Base-by-base conservation (phyloP, 495 filamentous ascomycete species). In the Achaetomiella virescens region DNA sequence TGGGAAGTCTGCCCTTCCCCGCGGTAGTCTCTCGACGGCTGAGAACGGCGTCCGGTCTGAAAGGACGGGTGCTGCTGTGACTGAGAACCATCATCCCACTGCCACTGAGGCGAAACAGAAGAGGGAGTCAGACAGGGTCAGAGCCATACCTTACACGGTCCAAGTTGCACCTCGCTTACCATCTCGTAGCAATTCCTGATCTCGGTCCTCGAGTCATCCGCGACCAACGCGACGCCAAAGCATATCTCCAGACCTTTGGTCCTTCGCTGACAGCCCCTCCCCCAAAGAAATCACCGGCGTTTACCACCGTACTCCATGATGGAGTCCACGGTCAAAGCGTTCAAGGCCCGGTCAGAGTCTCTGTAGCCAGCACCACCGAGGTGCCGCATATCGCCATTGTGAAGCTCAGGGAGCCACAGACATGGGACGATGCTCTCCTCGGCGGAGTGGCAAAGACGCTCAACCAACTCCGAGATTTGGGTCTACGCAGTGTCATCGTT, bases 221-320 rank as follows among this genome's bases (percentile, higher is more conserved):
- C 90, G 2, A 96, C 92, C 1, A 92, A 89, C 84, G 91, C 51
- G 91, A 97, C 70, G 92, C 91, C 42, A 89, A 86, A 68, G 83
- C 86, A 9, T 97, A 96, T 63, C 75, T 97, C 9, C 82, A 90
- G 52, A 88, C 85, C 33, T 90, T 93, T 68, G 83, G 83, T 40
- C 78, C 79, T 43, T 50, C 52, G 2, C 46, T 24, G 36, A 22
- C 29, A 21, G 27, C 18, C 3, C 14, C 22, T 1, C 40, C 20
- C n/a, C 52, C 45, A 10, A 50, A 55, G 35, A 57, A 55, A 27
- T 22, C 55, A 17, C 46, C 54, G 3, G 40, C 62, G 12, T 59
- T 64, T 11, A 58, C 43, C 11, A 48, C 59, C 6, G 27, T 59
- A 33, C 64, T 64, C 52, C 71, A 58, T 54, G 77, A 59, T 68